Conservation (phyloP, 2,329 filamentous ascomycete species). For the Neonectria coccinea region DNA sequence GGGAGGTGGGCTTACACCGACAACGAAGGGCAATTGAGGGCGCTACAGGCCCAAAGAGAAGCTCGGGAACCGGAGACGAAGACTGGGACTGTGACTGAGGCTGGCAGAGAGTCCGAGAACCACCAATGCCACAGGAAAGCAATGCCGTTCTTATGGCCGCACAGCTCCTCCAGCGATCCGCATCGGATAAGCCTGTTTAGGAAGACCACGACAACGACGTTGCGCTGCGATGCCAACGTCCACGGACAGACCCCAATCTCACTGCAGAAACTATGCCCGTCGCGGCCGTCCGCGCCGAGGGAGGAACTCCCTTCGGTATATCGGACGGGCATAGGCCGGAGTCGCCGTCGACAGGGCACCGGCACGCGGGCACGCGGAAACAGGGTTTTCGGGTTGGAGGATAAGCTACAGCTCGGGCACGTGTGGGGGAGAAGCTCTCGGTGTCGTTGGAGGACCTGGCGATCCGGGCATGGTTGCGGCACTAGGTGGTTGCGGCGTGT, state of each 20-base stretch:
- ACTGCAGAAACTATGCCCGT: constrained; percentile 21
- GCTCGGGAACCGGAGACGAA: constrained; percentile 16
- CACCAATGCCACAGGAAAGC: constrained; percentile 20
- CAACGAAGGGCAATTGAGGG: background rate
- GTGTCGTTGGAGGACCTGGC: constrained; percentile 37
- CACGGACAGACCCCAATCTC: constrained; percentile 24
- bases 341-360: constrained; percentile 24
- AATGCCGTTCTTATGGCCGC: constrained; percentile 36
- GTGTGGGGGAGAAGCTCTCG: constrained; percentile 37
- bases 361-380: background rate
- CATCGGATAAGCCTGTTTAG: constrained; percentile 36
- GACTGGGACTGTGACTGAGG: constrained; percentile 28
- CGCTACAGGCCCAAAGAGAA: background rate
- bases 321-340: constrained; percentile 34
- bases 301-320: constrained; percentile 32
- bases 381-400: constrained; percentile 29
- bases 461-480: constrained; percentile 18
- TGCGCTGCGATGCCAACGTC: constrained; percentile 16
- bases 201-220: constrained; percentile 32
- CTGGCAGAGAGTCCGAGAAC: constrained; percentile 25
- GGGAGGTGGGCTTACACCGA: background rate
- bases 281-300: constrained; percentile 17
- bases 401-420: constrained; percentile 34
- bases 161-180: constrained; percentile 26
- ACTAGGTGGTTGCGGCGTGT: constrained; percentile 38